These are phyloP conservation scores for Aureobasidium sp. DNA, from an alignment of 2,329 filamentous ascomycete species.

Conservation along the genomic window DNA sequence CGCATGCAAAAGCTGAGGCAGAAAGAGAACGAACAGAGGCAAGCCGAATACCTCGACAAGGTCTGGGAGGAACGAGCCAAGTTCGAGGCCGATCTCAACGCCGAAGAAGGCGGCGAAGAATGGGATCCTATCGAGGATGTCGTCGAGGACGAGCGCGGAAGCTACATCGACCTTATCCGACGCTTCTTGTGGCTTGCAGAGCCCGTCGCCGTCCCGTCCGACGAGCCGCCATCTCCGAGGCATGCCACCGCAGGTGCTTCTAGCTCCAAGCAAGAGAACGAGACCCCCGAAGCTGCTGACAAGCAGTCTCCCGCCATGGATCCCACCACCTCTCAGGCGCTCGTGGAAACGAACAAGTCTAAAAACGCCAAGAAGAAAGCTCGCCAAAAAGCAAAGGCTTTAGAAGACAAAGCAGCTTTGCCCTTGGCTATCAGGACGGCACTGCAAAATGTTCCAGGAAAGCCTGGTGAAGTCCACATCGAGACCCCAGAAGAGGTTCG, in stretches of 20 bases:
- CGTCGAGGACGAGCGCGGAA: conserved; percentile 38
- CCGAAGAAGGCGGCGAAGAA: conserved; percentile 32
- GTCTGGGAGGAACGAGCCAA: conserved; percentile 37
- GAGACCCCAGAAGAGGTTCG: conserved; percentile 12
- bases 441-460: background rate
- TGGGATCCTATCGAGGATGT: conserved; percentile 47
- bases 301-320: background rate
- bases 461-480: conserved; percentile 10
- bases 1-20: conserved; percentile 29
- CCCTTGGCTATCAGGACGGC: background rate
- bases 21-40: conserved; percentile 37
- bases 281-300: background rate
- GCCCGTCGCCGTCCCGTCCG: conserved; percentile 26
- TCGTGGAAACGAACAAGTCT: background rate
- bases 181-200: conserved; percentile 47
- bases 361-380: conserved; percentile 12
- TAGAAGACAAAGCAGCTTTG: background rate
- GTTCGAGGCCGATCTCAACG: conserved; percentile 23
- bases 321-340: background rate
- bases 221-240: background rate
- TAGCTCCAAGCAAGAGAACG: background rate
- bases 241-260: background rate
- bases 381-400: conserved; percentile 7
- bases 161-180: conserved; percentile 40
- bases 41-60: conserved; percentile 41